Evolutionary conservation across 768 basidiomycete species (phyloP).

Genomic region (Lentinus brumalis): DNA sequence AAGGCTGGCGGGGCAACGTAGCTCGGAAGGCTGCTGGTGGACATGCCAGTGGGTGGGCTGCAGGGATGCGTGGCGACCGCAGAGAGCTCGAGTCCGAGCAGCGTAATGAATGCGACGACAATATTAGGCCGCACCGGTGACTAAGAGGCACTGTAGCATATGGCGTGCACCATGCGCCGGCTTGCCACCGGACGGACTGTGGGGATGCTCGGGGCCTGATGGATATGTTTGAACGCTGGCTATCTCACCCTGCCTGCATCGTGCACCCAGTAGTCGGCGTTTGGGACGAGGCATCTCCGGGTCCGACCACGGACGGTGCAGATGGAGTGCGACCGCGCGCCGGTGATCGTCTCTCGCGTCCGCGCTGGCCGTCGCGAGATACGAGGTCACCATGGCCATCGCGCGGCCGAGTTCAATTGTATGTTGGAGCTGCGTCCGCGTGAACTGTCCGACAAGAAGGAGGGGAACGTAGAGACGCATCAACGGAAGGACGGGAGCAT

Average conservation of each 20-base stretch:
- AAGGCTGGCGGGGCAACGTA: conserved; percentile 41
- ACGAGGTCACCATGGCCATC: neutral
- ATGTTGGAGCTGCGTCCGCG: neutral
- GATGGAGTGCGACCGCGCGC: neutral
- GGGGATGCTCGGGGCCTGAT: conserved; percentile 16
- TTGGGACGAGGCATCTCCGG: too few relatives aligned
- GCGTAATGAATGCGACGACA: neutral
- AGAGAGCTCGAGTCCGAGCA: neutral
- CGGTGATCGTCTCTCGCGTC: neutral
- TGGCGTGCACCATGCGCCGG: conserved; percentile 17
- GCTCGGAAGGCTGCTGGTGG: conserved; percentile 53
- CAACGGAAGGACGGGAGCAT: conserved; percentile 9
- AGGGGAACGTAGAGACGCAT: conserved; percentile 1
- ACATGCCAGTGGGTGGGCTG: conserved; percentile 43
- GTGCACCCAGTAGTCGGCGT: neutral
- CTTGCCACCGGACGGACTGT: conserved; percentile 12
- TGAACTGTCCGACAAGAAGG: neutral
- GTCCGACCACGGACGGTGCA: too few relatives aligned
- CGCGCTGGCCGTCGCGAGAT: neutral
- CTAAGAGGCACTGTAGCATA: conserved; percentile 15
- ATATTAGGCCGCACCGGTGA: conserved; percentile 2
- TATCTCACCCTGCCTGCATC: conserved; percentile 8
- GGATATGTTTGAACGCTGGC: conserved; percentile 3
- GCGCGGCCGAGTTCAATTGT: neutral
- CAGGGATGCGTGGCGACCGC: neutral